Percentiles rank a stretch among this genome's conserved stretches.
Conservation (phyloP, 345 rosid species). For the Nasturtium officinale region DNA sequence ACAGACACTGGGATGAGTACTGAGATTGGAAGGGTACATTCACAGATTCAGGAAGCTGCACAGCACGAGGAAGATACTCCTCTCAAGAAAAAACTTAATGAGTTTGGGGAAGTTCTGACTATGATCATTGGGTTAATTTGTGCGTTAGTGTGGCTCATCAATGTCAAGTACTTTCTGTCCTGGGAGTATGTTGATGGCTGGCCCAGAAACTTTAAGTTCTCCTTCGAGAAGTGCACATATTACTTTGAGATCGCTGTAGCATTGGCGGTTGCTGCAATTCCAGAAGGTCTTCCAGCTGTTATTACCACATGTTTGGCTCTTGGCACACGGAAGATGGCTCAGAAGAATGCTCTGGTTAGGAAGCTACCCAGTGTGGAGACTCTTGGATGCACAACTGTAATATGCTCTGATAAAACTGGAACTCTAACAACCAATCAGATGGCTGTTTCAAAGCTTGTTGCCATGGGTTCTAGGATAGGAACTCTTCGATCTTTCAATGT, state of each 20-base stretch:
- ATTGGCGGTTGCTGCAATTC: slow-evolving; percentile 95
- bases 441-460: slow-evolving; percentile 85
- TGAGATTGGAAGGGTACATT: slow-evolving; percentile 89
- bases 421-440: slow-evolving; percentile 93
- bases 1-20: slow-evolving; percentile 78
- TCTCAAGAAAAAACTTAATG: slow-evolving; percentile 87
- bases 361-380: slow-evolving; percentile 95
- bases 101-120: slow-evolving; percentile 84
- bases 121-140: slow-evolving; percentile 79
- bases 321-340: slow-evolving; percentile 98
- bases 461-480: slow-evolving; percentile 73
- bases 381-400: slow-evolving; percentile 93
- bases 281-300: slow-evolving; percentile 96
- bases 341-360: slow-evolving; percentile 90
- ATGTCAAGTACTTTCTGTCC: slow-evolving; percentile 82
- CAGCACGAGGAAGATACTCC: slow-evolving; percentile 90
- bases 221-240: slow-evolving; percentile 96
- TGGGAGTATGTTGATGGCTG: slow-evolving; percentile 95
- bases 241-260: slow-evolving; percentile 99
- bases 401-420: slow-evolving; percentile 94
- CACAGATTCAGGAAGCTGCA: slow-evolving; percentile 92
- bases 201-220: slow-evolving; percentile 86
- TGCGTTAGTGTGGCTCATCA: slow-evolving; percentile 90
- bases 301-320: slow-evolving; percentile 95
- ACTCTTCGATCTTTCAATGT: slow-evolving; percentile 73